phyloP scores from a whole-genome alignment of 768 basidiomycete genomes.

The Amanita pallidorosea region DNA sequence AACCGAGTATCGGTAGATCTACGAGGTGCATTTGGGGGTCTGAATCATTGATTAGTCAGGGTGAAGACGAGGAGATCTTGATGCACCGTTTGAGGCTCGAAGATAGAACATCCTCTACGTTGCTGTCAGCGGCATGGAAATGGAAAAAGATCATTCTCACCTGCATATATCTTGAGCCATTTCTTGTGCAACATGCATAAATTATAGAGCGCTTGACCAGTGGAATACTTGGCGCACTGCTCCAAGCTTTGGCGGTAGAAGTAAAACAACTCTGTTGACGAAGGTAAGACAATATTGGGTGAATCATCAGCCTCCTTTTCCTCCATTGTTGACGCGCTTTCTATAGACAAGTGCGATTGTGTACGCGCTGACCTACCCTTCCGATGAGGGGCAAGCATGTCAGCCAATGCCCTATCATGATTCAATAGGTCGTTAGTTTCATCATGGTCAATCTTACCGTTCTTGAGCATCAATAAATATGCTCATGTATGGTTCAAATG shows the following conservation, averaged over 20 bases:
- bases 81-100: constrained; percentile 60
- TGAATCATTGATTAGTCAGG: constrained; percentile 7
- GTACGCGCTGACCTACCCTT: constrained; percentile 25
- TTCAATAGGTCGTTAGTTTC: neutral
- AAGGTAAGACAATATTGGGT: constrained; percentile 68
- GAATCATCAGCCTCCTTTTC: constrained; percentile 33
- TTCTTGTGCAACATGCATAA: constrained; percentile 78
- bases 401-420: constrained; percentile 59
- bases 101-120: constrained; percentile 75
- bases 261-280: constrained; percentile 94
- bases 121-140: constrained; percentile 2
- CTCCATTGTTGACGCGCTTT: constrained; percentile 32
- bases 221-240: constrained; percentile 86
- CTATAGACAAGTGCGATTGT: constrained; percentile 59
- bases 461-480: constrained; percentile 96
- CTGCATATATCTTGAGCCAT: constrained; percentile 91
- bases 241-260: constrained; percentile 95
- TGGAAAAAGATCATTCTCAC: constrained; percentile 25
- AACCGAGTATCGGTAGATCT: constrained; percentile 74
- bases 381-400: constrained; percentile 84
- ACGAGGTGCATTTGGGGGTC: constrained; percentile 37
- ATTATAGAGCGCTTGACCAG: constrained; percentile 75
- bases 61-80: neutral
- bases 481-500: constrained; percentile 87
- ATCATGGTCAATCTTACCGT: constrained; percentile 39